Conservation (phyloP, 2,329 filamentous ascomycete genomes). For the Diatrype stigma region DNA sequence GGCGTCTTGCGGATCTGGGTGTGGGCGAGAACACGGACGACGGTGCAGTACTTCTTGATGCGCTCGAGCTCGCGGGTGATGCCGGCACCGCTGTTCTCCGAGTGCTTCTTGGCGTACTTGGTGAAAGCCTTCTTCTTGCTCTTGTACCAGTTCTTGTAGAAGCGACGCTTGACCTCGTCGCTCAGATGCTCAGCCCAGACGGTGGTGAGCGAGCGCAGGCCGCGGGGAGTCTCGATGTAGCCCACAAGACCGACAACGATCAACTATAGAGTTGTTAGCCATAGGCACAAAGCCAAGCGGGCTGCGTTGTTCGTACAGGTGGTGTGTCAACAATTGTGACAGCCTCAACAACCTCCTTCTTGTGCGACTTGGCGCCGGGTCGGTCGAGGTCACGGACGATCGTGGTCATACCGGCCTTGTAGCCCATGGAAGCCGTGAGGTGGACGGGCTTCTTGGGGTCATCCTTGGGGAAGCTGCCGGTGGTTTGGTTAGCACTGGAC, state of each 20-base stretch:
- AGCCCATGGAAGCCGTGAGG: constrained; percentile 96
- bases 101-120: constrained; percentile 99
- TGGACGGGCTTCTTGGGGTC: constrained; percentile 99
- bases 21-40: constrained; percentile 98
- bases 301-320: constrained; percentile 87
- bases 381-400: constrained; percentile 99
- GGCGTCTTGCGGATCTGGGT: constrained; percentile 99
- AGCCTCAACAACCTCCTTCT: constrained; percentile 94
- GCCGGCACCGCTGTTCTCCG: constrained; percentile 82
- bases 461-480: constrained; percentile 94
- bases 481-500: constrained; percentile 13
- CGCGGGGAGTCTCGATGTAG: constrained; percentile 99
- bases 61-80: constrained; percentile 98
- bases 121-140: constrained; percentile 99
- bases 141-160: constrained; percentile 99
- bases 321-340: constrained; percentile 87
- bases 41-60: constrained; percentile 99
- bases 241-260: constrained; percentile 99
- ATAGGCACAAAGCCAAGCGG: constrained; percentile 72
- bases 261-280: constrained; percentile 79
- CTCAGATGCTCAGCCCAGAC: constrained; percentile 99
- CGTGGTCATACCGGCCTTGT: constrained; percentile 99
- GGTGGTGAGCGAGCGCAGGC: constrained; percentile 98
- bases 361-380: constrained; percentile 98
- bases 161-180: constrained; percentile 98